Evolutionary conservation across 2,329 filamentous ascomycete genomes (phyloP).

Genomic region (Trichoderma arundinaceum): DNA sequence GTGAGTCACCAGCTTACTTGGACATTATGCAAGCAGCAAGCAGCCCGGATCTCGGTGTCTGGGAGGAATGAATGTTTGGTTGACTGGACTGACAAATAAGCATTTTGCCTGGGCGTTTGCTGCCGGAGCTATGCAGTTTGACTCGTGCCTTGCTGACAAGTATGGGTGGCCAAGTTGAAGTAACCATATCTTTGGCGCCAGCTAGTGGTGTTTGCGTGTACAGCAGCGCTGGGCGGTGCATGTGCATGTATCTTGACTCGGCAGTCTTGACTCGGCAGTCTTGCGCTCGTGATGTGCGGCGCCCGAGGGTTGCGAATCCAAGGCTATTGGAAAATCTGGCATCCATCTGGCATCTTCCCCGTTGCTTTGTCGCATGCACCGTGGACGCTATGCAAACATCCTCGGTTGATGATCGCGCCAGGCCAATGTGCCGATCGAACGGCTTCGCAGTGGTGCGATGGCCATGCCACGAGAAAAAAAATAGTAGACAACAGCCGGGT

Average conservation of each 20-base stretch:
- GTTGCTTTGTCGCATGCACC: too few species aligned
- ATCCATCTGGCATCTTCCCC: too few species aligned
- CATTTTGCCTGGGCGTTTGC: conserved; percentile 7
- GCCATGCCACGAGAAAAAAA: too few species aligned
- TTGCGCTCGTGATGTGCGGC: too few species aligned
- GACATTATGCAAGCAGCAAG: conserved; percentile 22
- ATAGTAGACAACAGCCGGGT: conserved; percentile 2
- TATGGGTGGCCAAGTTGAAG: background rate
- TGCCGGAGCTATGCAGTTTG: conserved; percentile 9
- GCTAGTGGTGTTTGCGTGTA: conserved; percentile 1
- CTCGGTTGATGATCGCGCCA: too few species aligned
- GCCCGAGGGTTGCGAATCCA: too few species aligned
- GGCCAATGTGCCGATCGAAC: too few species aligned
- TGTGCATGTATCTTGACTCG: too few species aligned
- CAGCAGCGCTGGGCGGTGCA: background rate
- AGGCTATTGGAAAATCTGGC: too few species aligned
- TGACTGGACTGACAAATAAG: conserved; percentile 8
- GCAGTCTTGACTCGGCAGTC: too few species aligned
- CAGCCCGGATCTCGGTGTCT: conserved; percentile 13
- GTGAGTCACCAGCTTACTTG: conserved; percentile 23
- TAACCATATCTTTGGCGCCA: background rate
- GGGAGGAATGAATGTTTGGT: background rate
- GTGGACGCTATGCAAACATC: too few species aligned
- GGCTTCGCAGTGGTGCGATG: too few species aligned
- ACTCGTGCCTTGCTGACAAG: conserved; percentile 17